phyloP scores from a whole-genome alignment of 495 filamentous ascomycete genomes.

The Lophium mytilinum region DNA sequence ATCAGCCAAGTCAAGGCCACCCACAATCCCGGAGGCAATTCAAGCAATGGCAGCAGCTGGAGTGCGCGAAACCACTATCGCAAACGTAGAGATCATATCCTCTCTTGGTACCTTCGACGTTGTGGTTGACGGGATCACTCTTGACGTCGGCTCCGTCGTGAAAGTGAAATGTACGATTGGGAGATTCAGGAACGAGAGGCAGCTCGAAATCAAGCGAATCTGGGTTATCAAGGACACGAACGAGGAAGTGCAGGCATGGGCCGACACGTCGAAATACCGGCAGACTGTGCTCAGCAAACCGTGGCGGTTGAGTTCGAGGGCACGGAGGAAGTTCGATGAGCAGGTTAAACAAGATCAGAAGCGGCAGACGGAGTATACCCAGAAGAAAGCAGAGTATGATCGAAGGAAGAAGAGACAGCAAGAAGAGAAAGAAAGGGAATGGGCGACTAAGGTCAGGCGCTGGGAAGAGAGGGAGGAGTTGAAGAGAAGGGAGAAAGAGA shows the following conservation, averaged over 20 bases:
- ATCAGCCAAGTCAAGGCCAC: too few species aligned
- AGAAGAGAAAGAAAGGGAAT: conserved; percentile 18
- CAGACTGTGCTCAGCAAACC: conserved; percentile 55
- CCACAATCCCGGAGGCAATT: too few species aligned
- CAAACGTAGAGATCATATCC: conserved; percentile 19
- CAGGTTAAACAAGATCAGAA: conserved; percentile 36
- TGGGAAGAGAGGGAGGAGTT: conserved; percentile 12
- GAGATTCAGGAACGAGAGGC: conserved; percentile 52
- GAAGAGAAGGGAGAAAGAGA: conserved; percentile 14
- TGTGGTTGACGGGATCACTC: conserved; percentile 11
- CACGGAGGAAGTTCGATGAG: conserved; percentile 46
- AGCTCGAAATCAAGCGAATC: conserved; percentile 65
- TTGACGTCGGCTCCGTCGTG: conserved; percentile 61
- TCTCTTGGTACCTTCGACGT: conserved; percentile 20
- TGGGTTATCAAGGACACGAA: conserved; percentile 32
- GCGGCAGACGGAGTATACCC: conserved; percentile 26
- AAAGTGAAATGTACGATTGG: conserved; percentile 70
- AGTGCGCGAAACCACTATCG: conserved; percentile 22
- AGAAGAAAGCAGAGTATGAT: conserved; percentile 33
- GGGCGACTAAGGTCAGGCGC: conserved; percentile 30
- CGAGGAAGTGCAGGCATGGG: conserved; percentile 71
- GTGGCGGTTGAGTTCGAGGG: conserved; percentile 53
- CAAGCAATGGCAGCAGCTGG: too few species aligned
- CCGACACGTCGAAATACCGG: conserved; percentile 54
- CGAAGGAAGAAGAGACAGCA: conserved; percentile 26